Evolutionary conservation across 192 early-diverging fungal species (phyloP).

Genomic region (Linnemannia exigua): DNA sequence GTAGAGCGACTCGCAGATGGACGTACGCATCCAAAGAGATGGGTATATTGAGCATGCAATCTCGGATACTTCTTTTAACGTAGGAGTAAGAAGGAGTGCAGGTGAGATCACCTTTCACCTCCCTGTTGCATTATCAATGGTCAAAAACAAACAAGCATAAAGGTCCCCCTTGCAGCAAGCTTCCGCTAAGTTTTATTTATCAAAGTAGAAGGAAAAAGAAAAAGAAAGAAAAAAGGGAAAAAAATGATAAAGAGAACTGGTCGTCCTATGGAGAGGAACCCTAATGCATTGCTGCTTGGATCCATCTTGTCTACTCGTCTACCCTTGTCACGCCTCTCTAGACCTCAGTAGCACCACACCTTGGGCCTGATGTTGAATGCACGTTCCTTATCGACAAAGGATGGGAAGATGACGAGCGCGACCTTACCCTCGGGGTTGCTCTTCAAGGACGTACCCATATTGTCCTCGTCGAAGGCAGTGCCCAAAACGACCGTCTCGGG

Average conservation of each 20-base stretch:
- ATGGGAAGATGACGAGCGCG: conserved; percentile 50
- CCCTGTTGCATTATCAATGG: background rate
- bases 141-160: background rate
- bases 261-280: background rate
- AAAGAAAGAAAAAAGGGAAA: background rate
- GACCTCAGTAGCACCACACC: conserved; percentile 45
- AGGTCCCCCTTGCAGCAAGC: background rate
- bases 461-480: conserved; percentile 42
- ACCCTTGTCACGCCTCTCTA: background rate
- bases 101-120: too few relatives aligned
- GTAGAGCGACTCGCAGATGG: too few relatives aligned
- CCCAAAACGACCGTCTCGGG: conserved; percentile 24
- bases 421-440: conserved; percentile 51
- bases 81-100: background rate
- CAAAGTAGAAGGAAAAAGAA: background rate
- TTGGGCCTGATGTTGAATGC: conserved; percentile 45
- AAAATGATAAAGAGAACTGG: background rate
- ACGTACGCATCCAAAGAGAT: background rate
- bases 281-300: background rate
- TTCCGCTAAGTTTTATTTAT: conserved; percentile 12
- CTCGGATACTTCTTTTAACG: background rate
- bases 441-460: conserved; percentile 44
- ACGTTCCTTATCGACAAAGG: conserved; percentile 32
- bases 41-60: background rate
- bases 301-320: background rate